These are phyloP conservation scores for Lipomyces sp. DNA, from an alignment of 805 yeast species.

Conservation along the genomic window DNA sequence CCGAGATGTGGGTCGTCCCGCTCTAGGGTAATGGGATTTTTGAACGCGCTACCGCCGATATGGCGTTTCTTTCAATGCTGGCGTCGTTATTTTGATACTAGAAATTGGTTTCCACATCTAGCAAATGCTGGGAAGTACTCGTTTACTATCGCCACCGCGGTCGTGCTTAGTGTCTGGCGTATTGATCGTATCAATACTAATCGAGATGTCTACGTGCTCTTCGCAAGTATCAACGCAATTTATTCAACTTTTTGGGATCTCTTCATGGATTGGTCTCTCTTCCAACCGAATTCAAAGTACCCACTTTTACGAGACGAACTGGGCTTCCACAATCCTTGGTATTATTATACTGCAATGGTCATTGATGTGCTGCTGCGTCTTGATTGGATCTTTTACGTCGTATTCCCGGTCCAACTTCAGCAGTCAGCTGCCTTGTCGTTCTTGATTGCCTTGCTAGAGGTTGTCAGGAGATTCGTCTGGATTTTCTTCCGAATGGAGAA, in stretches of 20 bases:
- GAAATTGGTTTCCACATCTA: slow-evolving; percentile 95
- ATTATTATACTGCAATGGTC: slow-evolving; percentile 76
- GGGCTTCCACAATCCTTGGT: slow-evolving; percentile 60
- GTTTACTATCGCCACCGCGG: slow-evolving; percentile 68
- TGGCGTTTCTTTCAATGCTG: slow-evolving; percentile 92
- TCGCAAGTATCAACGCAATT: slow-evolving; percentile 75
- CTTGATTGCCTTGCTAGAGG: slow-evolving; percentile 78
- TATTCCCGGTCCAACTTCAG: slow-evolving; percentile 74
- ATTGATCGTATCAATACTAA: slow-evolving; percentile 54
- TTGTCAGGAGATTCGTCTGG: slow-evolving; percentile 86
- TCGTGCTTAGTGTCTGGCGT: slow-evolving; percentile 76
- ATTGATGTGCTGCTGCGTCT: slow-evolving; percentile 76
- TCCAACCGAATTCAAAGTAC: slow-evolving; percentile 66
- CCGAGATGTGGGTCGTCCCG: slow-evolving; percentile 73
- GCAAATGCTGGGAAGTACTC: slow-evolving; percentile 84
- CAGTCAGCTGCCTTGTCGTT: slow-evolving; percentile 90
- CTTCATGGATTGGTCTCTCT: slow-evolving; percentile 93
- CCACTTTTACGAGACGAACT: slow-evolving; percentile 71
- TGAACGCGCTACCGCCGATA: slow-evolving; percentile 80
- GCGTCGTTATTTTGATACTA: slow-evolving; percentile 89
- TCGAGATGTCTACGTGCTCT: slow-evolving; percentile 66
- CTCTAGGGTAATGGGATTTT: slow-evolving; percentile 80
- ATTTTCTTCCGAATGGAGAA: slow-evolving; percentile 91
- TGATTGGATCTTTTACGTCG: slow-evolving; percentile 90
- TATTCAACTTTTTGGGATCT: slow-evolving; percentile 84